Evolutionary conservation across 2,329 filamentous ascomycete species (phyloP), one percentile per base, ranked within the genome.

Genomic region (Colletotrichum cuscutae): DNA sequence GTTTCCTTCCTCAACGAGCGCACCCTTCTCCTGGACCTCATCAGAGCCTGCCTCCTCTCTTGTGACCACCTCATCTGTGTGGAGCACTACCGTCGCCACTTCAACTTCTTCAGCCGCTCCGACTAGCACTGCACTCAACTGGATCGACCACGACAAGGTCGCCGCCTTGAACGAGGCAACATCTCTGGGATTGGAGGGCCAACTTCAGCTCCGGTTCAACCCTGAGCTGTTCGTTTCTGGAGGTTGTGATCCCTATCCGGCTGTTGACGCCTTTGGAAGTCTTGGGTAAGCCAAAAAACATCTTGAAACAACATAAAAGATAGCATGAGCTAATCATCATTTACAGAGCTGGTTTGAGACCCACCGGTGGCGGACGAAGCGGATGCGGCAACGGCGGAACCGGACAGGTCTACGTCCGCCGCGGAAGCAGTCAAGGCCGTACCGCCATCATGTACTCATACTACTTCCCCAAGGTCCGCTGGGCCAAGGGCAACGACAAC

Each of bases 401-500:
- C 7, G 63, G 28, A 12, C 63, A 65, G 3, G 63, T 65, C 13
- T 65, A 65, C 22, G 63, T 52, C 52, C 63, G 63, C 2, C 63
- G 49, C 9, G 63, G 63, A 22, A 22, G 22, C 2, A 67, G 35
- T 56, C 64, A 60, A 1, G 37, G 37, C 2, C 65, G 54, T 5
- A 60, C 54, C n/a, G 42, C 22, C 2, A 52, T 67, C 12, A 67
- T 67, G 42, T 67, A 60, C 35, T 60, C 54, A 26, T 67, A 60
- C 54, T 67, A 67, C 42, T n/a, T 60, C 5, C 65, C 65, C 1
- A 67, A 67, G 22, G 65, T 60, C 2, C 65, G 65, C 37, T 67
- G 42, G 65, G 65, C 24, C 1, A 13, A 35, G 26, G 56, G 37
- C 0, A 6, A 67, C 4, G 11, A 30, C 13, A 24, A 32, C 7